Base-by-base conservation (phyloP, 768 basidiomycete genomes). In the Hericium coralloides region DNA sequence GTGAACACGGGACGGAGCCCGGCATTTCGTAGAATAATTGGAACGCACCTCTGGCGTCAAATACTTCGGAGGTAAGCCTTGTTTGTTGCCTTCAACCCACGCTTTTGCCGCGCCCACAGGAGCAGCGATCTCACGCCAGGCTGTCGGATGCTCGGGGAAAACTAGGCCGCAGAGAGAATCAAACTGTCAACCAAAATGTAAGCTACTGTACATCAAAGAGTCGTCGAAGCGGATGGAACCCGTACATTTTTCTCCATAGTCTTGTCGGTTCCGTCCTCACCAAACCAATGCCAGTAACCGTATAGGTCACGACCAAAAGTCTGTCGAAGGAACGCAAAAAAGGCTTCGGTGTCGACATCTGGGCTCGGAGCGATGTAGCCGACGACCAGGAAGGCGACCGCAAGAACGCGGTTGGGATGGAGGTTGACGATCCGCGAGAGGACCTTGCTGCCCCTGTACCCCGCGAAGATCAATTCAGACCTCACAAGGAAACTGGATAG, bases 381-480 rank as follows among this genome's bases (percentile, higher is more conserved):
- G 4, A 75, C 64, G 6, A 69, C 67, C 17, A 77, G 60, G 59
- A 75, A 78, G 1, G 64, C 76, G 49, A 68, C 72, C 0, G 66
- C 79, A 36, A 70, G 38, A 61, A 78, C 73, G 25, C 76, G 72
- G n/a, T 74, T 67, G 22, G 69, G 66, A 56, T 70, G 66, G 50
- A 66, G 63, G 58, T 74, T 72, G 4, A 71, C 69, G n/a, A 79
- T 62, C 14, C 73, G 70, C 9, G 68, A 67, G 6, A 65, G 58
- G n/a, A 73, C 37, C 9, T 31, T 51, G 12, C 64, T 61, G 4
- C 78, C 78, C 77, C 79, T 78, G 56, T 31, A 31, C 31, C 8
- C n/a, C 31, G 10, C 31, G 31, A 31, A 2, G 8, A 31, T 31
- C 31, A 31, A 31, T 31, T 31, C 4, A 31, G 7, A 31, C 31